A percentile compares a stretch with the other conserved stretches of the same genome.
These are phyloP conservation scores for Leccinellum rugosiceps DNA, from an alignment of 768 basidiomycete genomes.

Conservation along the genomic window DNA sequence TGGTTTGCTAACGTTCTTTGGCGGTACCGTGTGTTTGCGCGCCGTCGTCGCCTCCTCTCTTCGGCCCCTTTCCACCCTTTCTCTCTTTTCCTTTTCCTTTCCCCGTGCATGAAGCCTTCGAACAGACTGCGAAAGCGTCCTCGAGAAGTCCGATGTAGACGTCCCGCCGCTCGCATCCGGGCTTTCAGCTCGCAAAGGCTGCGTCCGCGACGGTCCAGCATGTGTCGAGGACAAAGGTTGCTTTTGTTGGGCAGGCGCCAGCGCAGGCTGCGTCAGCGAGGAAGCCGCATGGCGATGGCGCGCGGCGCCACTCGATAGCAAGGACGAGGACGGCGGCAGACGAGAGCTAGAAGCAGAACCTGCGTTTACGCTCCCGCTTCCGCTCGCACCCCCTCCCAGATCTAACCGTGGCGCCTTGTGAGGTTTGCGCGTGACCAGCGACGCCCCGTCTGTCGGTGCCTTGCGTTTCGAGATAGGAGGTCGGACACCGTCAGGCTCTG, in stretches of 20 bases:
- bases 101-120: constrained; percentile 1
- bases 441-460: constrained; percentile 11
- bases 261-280: constrained; percentile 8
- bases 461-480: constrained; percentile 28
- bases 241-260: not conserved
- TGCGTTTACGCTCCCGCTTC: not conserved
- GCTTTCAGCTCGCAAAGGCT: not conserved
- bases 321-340: not conserved
- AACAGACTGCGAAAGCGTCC: constrained; percentile 16
- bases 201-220: not conserved
- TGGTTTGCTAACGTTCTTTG: constrained; percentile 1
- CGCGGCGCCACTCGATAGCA: not conserved
- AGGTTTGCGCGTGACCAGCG: constrained; percentile 4
- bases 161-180: not conserved
- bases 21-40: constrained; percentile 12
- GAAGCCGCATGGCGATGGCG: not conserved
- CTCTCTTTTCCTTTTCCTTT: not conserved
- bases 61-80: not conserved
- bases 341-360: not conserved
- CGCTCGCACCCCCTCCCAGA: not conserved
- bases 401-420: constrained; percentile 23
- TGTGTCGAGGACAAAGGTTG: not conserved
- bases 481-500: not conserved
- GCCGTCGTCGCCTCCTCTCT: constrained; percentile 1
- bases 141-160: constrained; percentile 19